phyloP scores from a whole-genome alignment of 805 yeast species.

The Pachysolen tannophilus region DNA sequence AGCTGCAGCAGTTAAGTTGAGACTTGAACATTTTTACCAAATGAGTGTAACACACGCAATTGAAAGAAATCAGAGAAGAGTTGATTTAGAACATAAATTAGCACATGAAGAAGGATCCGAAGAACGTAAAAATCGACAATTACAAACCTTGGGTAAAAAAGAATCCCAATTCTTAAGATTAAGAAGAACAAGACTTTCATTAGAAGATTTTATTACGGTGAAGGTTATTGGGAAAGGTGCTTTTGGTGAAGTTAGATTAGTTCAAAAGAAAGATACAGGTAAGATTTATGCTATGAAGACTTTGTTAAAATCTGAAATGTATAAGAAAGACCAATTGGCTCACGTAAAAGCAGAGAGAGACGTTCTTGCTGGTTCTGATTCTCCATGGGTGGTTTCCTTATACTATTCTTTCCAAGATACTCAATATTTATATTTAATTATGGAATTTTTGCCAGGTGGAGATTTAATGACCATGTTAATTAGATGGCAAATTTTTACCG shows the following conservation, averaged over 20 bases:
- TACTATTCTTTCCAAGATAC: slow-evolving; percentile 79
- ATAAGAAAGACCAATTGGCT: slow-evolving; percentile 87
- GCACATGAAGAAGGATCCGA: slow-evolving; percentile 69
- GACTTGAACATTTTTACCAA: slow-evolving; percentile 78
- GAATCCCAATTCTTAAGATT: slow-evolving; percentile 82
- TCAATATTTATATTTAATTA: slow-evolving; percentile 64
- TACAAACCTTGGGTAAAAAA: slow-evolving; percentile 76
- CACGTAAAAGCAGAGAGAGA: slow-evolving; percentile 96
- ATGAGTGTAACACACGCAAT: slow-evolving; percentile 86
- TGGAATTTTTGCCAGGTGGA: slow-evolving; percentile 82
- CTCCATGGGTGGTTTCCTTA: slow-evolving; percentile 82
- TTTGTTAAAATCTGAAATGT: slow-evolving; percentile 83
- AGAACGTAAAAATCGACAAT: slow-evolving; percentile 77
- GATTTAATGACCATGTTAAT: slow-evolving; percentile 93
- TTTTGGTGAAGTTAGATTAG: slow-evolving; percentile 93
- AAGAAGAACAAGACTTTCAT: slow-evolving; percentile 72
- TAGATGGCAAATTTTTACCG: slow-evolving; percentile 89
- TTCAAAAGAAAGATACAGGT: slow-evolving; percentile 88
- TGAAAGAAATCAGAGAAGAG: slow-evolving; percentile 88
- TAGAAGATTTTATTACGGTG: slow-evolving; percentile 82
- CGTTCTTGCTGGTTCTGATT: slow-evolving; percentile 83
- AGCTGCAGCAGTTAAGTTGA: slow-evolving; percentile 76
- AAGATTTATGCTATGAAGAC: slow-evolving; percentile 95
- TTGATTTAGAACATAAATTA: slow-evolving; percentile 71
- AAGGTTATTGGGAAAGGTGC: slow-evolving; percentile 96